Evolutionary conservation across 345 rosid species (phyloP), one percentile per base, ranked within the genome.

Genomic region (Eucalyptus erythrocorys): DNA sequence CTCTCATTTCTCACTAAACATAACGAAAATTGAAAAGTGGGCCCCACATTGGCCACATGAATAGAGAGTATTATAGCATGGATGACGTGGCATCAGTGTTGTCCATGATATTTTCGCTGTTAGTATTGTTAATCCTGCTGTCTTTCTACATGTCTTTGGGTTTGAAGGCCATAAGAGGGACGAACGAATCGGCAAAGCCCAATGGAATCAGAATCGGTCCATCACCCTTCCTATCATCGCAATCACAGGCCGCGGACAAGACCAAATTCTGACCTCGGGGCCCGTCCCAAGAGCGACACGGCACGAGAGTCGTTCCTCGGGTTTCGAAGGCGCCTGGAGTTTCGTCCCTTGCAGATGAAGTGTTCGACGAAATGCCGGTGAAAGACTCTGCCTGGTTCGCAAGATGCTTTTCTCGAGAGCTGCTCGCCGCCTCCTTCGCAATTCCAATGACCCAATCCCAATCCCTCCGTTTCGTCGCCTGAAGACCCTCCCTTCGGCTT

Each of bases 81-180:
- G 10, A 51, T 21, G 57, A 8, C 57, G 0, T 51, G 57, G 57
- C 26, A 7, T 21, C 0, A 51, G 26, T 7, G 10, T 8, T 51
- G 57, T 51, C 57, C 57, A 0, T 51, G 21, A 51, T 51, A 51
- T 21, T 21, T 51, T 3, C 57, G 2, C 26, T 0, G 2, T 37
- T 5, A 42, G 82, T 21, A 19, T 21, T 8, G 45, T 71, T 17
- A 71, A 2, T 37, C 6, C 45, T 19, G 13, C 43, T 34, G 26
- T 71, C 21, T 19, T 71, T 0, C 21, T 5, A 43, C 43, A 10
- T 5, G 45, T 21, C 26, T 3, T 71, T 34, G 27, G 81, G 81
- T 19, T 71, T 0, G 81, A 42, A 17, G 57, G 57, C 57, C 57
- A 51, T 3, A 19, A 51, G 57, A 7, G 57, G 57, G 55, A 22